Conservation (phyloP, 1,139 yeast species). For the Pichia sp. region DNA sequence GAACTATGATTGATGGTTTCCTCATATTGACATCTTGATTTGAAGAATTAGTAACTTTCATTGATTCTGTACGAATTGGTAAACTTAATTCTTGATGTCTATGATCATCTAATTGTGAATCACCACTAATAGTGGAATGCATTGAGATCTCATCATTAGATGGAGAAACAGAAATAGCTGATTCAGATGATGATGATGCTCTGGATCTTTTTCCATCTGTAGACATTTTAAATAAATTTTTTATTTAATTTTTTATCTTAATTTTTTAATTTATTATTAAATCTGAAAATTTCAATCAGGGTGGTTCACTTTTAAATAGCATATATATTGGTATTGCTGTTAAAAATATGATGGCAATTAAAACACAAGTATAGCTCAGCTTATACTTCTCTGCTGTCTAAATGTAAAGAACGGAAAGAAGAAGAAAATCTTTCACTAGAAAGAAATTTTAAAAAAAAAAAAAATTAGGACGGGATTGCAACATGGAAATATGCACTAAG, state of each 20-base stretch:
- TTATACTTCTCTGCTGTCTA: no score
- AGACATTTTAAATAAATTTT: conserved; percentile 33
- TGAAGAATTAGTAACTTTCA: conserved; percentile 6
- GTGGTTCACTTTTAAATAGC: conserved; percentile 1
- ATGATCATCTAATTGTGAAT: conserved; percentile 47
- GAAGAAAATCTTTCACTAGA: no score
- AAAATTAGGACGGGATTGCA: no score
- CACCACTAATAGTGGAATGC: conserved; percentile 36
- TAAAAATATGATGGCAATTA: no score
- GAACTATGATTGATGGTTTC: no score
- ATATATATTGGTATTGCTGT: not conserved
- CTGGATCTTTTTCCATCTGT: conserved; percentile 32
- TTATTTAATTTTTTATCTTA: not conserved
- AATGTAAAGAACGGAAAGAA: no score
- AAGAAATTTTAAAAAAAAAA: no score
- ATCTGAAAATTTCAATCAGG: not conserved
- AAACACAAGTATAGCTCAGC: no score
- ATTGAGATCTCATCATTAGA: conserved; percentile 29
- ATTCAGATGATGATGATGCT: conserved; percentile 25
- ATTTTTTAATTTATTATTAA: no score
- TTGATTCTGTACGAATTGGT: conserved; percentile 33
- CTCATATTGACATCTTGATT: not conserved
- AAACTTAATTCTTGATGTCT: conserved; percentile 40
- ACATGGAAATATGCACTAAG: no score
- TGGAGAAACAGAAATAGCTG: conserved; percentile 28